phyloP scores from a whole-genome alignment of 345 rosid genomes.

The Cardamine chenopodiifolia region DNA sequence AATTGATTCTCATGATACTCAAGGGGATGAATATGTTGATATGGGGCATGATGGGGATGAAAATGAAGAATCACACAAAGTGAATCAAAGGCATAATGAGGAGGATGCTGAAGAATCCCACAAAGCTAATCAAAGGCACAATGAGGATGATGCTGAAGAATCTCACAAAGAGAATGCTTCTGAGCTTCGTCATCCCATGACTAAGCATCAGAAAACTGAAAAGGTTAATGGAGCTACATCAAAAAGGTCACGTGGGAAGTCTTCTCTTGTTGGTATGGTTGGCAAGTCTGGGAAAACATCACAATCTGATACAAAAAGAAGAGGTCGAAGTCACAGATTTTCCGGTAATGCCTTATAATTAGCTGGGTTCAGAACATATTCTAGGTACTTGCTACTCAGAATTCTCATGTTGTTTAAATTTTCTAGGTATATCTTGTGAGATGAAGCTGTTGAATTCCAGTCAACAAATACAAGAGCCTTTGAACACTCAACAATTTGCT shows the following conservation, averaged over 20 bases:
- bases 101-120: slow-evolving; percentile 44
- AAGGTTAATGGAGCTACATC: slow-evolving; percentile 45
- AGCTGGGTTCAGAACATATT: background rate
- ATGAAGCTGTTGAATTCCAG: slow-evolving; percentile 83
- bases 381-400: slow-evolving; percentile 7
- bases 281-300: slow-evolving; percentile 53
- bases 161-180: slow-evolving; percentile 41
- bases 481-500: slow-evolving; percentile 74
- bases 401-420: slow-evolving; percentile 2
- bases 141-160: slow-evolving; percentile 43
- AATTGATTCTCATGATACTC: slow-evolving; percentile 56
- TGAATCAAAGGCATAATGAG: slow-evolving; percentile 30
- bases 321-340: slow-evolving; percentile 55
- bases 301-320: slow-evolving; percentile 55
- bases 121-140: slow-evolving; percentile 27
- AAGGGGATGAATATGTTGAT: slow-evolving; percentile 50
- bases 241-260: slow-evolving; percentile 44
- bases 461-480: slow-evolving; percentile 79
- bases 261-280: slow-evolving; percentile 35
- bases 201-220: slow-evolving; percentile 42
- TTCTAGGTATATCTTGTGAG: slow-evolving; percentile 70
- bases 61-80: slow-evolving; percentile 47
- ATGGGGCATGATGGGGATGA: slow-evolving; percentile 57
- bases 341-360: slow-evolving; percentile 44
- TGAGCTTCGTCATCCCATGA: slow-evolving; percentile 38